Percentiles rank a stretch among this genome's conserved stretches.
Conservation (phyloP, 768 basidiomycete genomes). For the Tubosaeta sp. region DNA sequence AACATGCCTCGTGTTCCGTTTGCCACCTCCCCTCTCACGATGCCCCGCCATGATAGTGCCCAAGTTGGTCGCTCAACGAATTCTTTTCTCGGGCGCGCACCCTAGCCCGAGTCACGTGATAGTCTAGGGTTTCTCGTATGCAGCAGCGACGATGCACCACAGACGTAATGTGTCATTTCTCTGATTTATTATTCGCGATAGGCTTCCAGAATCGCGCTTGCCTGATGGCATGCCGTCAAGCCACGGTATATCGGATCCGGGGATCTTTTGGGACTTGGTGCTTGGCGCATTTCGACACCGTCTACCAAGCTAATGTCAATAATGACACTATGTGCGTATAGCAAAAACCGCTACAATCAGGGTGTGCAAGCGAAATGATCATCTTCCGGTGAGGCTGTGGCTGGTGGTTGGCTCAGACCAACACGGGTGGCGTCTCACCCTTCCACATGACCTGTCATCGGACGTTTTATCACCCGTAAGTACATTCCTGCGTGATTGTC, state of each 20-base stretch:
- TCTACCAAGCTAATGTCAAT: no score
- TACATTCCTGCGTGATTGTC: not conserved
- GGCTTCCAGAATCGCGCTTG: not conserved
- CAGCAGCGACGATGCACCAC: not conserved
- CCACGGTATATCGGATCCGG: no score
- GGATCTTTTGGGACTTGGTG: not conserved
- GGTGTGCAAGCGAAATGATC: no score
- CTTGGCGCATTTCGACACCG: no score
- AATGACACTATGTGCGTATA: no score
- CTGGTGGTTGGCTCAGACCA: not conserved
- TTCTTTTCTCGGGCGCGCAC: no score
- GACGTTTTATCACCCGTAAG: not conserved
- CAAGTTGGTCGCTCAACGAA: no score
- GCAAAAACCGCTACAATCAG: not conserved
- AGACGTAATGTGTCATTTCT: not conserved
- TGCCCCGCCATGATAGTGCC: not conserved
- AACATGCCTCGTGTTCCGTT: not conserved
- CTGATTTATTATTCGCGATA: not conserved
- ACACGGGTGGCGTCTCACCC: not conserved
- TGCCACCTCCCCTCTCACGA: not conserved
- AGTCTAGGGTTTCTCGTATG: not conserved
- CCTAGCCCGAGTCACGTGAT: not conserved
- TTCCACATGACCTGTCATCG: not conserved
- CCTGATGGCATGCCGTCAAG: not conserved
- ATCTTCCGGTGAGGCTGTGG: not conserved